A percentile compares a stretch with the other conserved stretches of the same genome.
These are phyloP conservation scores for Benincasa hispida DNA, from an alignment of 306 rosid genomes.

Conservation along the genomic window DNA sequence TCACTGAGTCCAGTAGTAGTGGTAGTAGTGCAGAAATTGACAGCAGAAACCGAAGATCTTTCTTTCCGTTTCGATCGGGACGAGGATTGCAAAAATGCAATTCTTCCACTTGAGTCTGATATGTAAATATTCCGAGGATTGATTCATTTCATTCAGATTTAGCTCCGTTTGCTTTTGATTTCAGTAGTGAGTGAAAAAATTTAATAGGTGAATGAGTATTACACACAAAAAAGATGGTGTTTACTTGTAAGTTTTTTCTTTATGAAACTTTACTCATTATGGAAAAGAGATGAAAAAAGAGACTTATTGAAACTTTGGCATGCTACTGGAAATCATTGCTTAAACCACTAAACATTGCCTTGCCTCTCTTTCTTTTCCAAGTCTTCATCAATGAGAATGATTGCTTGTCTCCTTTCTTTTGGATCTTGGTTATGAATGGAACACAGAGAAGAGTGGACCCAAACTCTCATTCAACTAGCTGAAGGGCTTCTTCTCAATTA, in stretches of 20 bases:
- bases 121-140: neutral
- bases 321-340: slow-evolving; percentile 25
- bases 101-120: slow-evolving; percentile 12
- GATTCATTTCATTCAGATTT: neutral
- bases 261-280: neutral
- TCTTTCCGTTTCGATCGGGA: slow-evolving; percentile 33
- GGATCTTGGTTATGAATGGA: neutral
- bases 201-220: neutral
- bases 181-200: neutral
- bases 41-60: slow-evolving; percentile 27
- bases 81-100: slow-evolving; percentile 23
- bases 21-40: slow-evolving; percentile 5
- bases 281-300: neutral
- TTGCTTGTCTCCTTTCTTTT: slow-evolving; percentile 12
- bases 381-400: slow-evolving; percentile 28
- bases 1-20: neutral
- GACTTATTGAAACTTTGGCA: slow-evolving; percentile 12
- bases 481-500: slow-evolving; percentile 5
- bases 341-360: slow-evolving; percentile 12
- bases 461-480: slow-evolving; percentile 8
- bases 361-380: slow-evolving; percentile 3
- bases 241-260: neutral
- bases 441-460: slow-evolving; percentile 16
- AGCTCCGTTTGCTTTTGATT: neutral
- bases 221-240: neutral